Evolutionary conservation across 768 basidiomycete genomes (phyloP).

Genomic region (Boletellus ananiceps): DNA sequence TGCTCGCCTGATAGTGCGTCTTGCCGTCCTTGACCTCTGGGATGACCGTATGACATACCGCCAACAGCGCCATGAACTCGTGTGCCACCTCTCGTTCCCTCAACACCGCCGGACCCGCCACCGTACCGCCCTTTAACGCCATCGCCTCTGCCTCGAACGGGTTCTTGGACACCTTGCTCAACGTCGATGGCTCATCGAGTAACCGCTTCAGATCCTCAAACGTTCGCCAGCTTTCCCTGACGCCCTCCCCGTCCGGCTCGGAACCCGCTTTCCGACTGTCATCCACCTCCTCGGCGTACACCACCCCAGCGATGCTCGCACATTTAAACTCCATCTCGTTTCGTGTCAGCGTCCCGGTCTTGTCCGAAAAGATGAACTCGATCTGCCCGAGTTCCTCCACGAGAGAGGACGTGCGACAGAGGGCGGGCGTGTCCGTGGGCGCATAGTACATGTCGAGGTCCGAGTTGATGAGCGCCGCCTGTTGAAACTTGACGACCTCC

Average conservation of each 20-base stretch:
- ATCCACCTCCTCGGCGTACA: conserved; percentile 89
- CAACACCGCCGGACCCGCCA: background rate
- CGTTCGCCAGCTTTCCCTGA: conserved; percentile 63
- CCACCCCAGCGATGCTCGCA: conserved; percentile 82
- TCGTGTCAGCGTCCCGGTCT: conserved; percentile 91
- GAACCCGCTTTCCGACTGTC: conserved; percentile 67
- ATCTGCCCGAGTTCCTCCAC: conserved; percentile 99
- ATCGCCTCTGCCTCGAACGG: conserved; percentile 50
- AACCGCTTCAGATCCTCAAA: conserved; percentile 68
- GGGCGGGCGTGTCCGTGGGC: conserved; percentile 90
- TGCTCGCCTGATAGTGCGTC: conserved; percentile 91
- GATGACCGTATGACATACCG: conserved; percentile 98
- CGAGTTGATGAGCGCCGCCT: conserved; percentile 94
- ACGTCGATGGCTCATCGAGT: conserved; percentile 39
- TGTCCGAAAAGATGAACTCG: conserved; percentile 93
- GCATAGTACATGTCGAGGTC: conserved; percentile 99
- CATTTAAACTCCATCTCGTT: conserved; percentile 98
- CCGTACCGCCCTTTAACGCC: background rate
- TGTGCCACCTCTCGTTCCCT: conserved; percentile 50
- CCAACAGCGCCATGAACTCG: conserved; percentile 78
- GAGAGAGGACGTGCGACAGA: conserved; percentile 96
- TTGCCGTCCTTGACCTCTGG: conserved; percentile 89
- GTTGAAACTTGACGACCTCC: conserved; percentile 99
- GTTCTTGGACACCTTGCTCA: conserved; percentile 32
- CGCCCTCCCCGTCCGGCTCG: conserved; percentile 37